Percentiles rank a stretch among this genome's conserved stretches.
phyloP scores from a whole-genome alignment of 345 rosid genomes.

The Hibiscus mutabilis region DNA sequence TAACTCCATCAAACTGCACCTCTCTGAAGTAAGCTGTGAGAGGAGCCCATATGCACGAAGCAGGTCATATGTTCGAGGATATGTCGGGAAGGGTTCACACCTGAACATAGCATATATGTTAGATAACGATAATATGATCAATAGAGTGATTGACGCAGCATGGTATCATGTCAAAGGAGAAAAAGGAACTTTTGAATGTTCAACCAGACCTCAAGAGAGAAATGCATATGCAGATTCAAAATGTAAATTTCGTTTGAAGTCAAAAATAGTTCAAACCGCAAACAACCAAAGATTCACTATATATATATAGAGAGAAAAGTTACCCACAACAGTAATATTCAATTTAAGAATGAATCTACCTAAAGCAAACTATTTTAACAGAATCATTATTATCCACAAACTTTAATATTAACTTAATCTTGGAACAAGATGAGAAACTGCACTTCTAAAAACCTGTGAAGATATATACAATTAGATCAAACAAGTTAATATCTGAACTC shows the following conservation, averaged over 20 bases:
- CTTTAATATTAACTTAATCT: not conserved
- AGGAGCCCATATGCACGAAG: conserved; percentile 89
- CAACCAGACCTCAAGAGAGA: not conserved
- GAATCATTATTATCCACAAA: not conserved
- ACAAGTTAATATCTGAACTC: not conserved
- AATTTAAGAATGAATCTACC: not conserved
- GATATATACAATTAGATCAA: not conserved
- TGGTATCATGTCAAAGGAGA: not conserved
- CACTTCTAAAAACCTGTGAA: not conserved
- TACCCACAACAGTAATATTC: not conserved
- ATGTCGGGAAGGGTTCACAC: conserved; percentile 99
- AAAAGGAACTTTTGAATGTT: not conserved
- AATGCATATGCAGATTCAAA: not conserved
- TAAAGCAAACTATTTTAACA: not conserved
- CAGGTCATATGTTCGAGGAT: conserved; percentile 93
- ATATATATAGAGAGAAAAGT: not conserved
- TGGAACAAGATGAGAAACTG: not conserved
- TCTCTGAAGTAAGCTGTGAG: conserved; percentile 50
- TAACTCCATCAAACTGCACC: conserved; percentile 69
- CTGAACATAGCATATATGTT: conserved; percentile 28
- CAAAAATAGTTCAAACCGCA: not conserved
- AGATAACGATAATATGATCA: not conserved
- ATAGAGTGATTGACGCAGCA: not conserved
- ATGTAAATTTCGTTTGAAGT: not conserved
- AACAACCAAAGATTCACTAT: not conserved